Evolutionary conservation across 768 basidiomycete genomes (phyloP).

Genomic region (Termitomyces eurrhizus): DNA sequence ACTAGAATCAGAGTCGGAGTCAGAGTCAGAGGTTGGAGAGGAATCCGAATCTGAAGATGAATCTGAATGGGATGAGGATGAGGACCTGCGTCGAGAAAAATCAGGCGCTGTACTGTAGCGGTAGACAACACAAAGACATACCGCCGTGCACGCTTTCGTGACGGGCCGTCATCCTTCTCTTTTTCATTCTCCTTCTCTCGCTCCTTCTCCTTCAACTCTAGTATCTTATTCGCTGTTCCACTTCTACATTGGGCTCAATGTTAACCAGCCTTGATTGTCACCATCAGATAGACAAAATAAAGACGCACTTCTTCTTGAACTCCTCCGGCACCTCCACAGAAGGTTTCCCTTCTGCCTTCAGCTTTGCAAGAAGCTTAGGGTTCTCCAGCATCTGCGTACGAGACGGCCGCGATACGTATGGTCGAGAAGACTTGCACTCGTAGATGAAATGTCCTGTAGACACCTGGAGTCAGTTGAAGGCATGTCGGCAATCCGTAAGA

Average conservation of each 20-base stretch:
- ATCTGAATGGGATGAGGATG: constrained; percentile 4
- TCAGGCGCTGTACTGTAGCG: not conserved
- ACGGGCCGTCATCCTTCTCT: constrained; percentile 33
- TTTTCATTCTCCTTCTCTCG: constrained; percentile 40
- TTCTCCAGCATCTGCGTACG: constrained; percentile 84
- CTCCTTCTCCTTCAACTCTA: constrained; percentile 81
- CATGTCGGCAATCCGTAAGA: no score
- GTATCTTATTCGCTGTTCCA: constrained; percentile 82
- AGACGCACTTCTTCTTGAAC: constrained; percentile 73
- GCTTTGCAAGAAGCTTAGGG: constrained; percentile 60
- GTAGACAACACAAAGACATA: constrained; percentile 16
- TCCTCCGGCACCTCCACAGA: constrained; percentile 87
- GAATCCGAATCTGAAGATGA: constrained; percentile 7
- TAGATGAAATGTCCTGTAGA: constrained; percentile 82
- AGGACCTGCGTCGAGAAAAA: constrained; percentile 7
- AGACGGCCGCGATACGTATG: constrained; percentile 88
- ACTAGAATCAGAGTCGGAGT: not conserved
- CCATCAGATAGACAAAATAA: not conserved
- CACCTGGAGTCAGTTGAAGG: not conserved
- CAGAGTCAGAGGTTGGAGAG: constrained; percentile 22
- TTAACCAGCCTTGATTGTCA: not conserved
- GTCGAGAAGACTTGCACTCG: constrained; percentile 78
- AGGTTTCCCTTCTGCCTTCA: constrained; percentile 68
- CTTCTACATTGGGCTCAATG: constrained; percentile 34
- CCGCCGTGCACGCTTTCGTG: constrained; percentile 37